Conservation (phyloP, 192 early-diverging fungal species). For the Pilaira anomala region DNA sequence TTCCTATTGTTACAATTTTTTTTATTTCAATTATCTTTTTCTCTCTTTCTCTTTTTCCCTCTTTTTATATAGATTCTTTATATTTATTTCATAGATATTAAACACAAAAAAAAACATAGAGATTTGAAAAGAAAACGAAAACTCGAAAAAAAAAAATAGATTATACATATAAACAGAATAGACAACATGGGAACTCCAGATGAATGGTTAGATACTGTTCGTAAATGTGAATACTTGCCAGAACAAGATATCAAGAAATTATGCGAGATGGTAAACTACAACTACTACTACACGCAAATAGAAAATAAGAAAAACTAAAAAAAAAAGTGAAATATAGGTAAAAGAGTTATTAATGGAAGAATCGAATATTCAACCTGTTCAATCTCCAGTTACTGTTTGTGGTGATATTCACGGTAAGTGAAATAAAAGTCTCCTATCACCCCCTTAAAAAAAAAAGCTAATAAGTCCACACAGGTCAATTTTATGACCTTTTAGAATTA, state of each 20-base stretch:
- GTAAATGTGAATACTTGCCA: slow-evolving; percentile 89
- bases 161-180: background rate
- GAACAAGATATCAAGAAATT: slow-evolving; percentile 96
- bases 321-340: slow-evolving; percentile 51
- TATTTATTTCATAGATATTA: too few relatives aligned
- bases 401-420: slow-evolving; percentile 86
- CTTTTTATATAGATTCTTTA: too few relatives aligned
- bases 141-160: too few relatives aligned
- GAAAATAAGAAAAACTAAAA: background rate
- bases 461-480: slow-evolving; percentile 58
- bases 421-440: background rate
- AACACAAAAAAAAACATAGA: too few relatives aligned
- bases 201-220: slow-evolving; percentile 92
- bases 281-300: background rate
- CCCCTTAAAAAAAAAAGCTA: background rate
- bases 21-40: background rate
- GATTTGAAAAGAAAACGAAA: too few relatives aligned
- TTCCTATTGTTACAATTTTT: too few relatives aligned
- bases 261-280: slow-evolving; percentile 83
- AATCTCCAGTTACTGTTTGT: slow-evolving; percentile 95
- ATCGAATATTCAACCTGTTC: slow-evolving; percentile 96
- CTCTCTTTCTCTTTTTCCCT: background rate
- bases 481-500: slow-evolving; percentile 93
- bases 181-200: slow-evolving; percentile 72
- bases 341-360: slow-evolving; percentile 98